Percentiles rank a stretch among this genome's conserved stretches.
Conservation (phyloP, 2,329 filamentous ascomycete genomes). For the Pyrenochaeta sp. region DNA sequence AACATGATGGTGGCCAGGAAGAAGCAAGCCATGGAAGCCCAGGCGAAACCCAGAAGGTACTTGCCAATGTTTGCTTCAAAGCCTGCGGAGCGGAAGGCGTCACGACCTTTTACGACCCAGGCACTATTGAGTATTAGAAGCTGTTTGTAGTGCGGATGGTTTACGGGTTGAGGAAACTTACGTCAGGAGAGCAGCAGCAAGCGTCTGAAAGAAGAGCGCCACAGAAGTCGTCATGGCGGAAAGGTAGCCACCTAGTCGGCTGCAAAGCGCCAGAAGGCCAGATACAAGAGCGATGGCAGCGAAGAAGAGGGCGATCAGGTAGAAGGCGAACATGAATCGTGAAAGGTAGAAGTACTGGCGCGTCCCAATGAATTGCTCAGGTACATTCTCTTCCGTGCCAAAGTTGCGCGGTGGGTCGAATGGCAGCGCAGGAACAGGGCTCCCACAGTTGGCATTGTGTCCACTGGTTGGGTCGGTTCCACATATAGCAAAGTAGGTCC, state of each 20-base stretch:
- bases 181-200: constrained; percentile 79
- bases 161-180: constrained; percentile 54
- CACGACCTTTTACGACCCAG: constrained; percentile 74
- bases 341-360: constrained; percentile 83
- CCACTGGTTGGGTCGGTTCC: constrained; percentile 61
- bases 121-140: constrained; percentile 55
- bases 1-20: constrained; percentile 74
- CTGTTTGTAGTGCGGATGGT: constrained; percentile 4
- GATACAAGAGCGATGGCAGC: constrained; percentile 71
- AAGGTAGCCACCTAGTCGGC: constrained; percentile 74
- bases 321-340: constrained; percentile 92
- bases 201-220: constrained; percentile 73
- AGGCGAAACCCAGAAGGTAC: constrained; percentile 79
- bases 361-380: constrained; percentile 61
- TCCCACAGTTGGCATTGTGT: constrained; percentile 69
- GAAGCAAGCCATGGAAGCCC: constrained; percentile 73
- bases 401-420: constrained; percentile 73
- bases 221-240: constrained; percentile 65
- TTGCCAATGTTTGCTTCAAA: constrained; percentile 68
- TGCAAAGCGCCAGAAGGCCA: constrained; percentile 74
- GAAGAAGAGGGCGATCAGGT: constrained; percentile 85
- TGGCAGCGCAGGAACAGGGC: constrained; percentile 67
- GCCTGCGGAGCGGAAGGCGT: constrained; percentile 67
- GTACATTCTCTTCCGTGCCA: constrained; percentile 62
- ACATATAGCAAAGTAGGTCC: constrained; percentile 92